Percentiles rank a stretch among this genome's conserved stretches.
Conservation (phyloP, 805 yeast genomes). For the Starmerella roubikii region DNA sequence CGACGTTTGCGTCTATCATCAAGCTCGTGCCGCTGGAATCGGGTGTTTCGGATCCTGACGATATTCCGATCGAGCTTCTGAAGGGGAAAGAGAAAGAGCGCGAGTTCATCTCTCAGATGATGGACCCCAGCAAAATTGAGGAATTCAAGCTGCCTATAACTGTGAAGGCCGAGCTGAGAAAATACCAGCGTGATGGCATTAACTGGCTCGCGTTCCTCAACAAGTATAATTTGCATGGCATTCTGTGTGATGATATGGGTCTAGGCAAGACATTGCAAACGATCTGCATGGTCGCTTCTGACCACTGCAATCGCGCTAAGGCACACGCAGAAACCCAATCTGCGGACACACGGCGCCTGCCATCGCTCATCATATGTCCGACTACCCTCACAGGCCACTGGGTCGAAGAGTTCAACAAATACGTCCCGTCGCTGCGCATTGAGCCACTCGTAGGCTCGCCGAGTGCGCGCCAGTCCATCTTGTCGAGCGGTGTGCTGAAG, state of each 20-base stretch:
- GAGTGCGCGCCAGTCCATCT: conserved; percentile 34
- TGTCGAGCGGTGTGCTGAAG: conserved; percentile 26
- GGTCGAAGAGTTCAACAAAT: conserved; percentile 87
- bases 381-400: conserved; percentile 98
- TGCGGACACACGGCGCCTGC: conserved; percentile 57
- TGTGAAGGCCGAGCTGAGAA: conserved; percentile 81
- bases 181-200: conserved; percentile 96
- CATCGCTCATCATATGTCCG: conserved; percentile 84
- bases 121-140: conserved; percentile 85
- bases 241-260: conserved; percentile 99
- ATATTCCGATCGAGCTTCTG: conserved; percentile 69
- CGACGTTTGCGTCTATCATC: conserved; percentile 91
- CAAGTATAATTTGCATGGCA: conserved; percentile 91
- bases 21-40: conserved; percentile 94
- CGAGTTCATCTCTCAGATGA: conserved; percentile 90
- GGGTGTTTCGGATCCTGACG: conserved; percentile 90
- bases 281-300: conserved; percentile 92
- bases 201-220: conserved; percentile 95
- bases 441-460: conserved; percentile 93
- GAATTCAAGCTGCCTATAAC: conserved; percentile 82
- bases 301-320: conserved; percentile 72
- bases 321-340: conserved; percentile 46
- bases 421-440: conserved; percentile 74
- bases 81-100: conserved; percentile 88
- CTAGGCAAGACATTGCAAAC: conserved; percentile 94